Evolutionary conservation across 176 grass and related monocot genomes (phyloP).

Genomic region (Ensete glaucum): DNA sequence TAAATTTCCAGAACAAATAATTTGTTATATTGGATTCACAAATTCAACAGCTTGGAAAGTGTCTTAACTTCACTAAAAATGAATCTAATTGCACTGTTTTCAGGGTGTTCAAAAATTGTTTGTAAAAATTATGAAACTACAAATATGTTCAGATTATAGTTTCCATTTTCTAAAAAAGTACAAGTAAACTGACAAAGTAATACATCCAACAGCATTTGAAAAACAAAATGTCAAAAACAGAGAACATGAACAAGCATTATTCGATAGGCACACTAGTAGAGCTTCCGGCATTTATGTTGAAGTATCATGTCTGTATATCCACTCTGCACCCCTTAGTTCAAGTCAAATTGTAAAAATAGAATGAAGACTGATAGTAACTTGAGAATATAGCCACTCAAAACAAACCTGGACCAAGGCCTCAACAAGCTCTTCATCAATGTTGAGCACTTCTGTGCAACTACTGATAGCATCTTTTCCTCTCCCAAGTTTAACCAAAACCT

Average conservation of each 20-base stretch:
- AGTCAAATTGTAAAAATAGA: no score
- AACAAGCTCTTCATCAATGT: constrained; percentile 77
- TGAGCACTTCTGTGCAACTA: constrained; percentile 70
- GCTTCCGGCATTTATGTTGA: no score
- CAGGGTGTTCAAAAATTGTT: neutral
- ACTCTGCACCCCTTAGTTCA: no score
- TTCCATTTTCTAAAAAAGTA: neutral
- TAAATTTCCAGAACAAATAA: neutral
- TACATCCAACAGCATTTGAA: neutral
- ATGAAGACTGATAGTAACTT: neutral
- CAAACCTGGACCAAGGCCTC: constrained; percentile 82
- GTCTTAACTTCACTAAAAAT: neutral
- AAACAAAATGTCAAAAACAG: constrained; percentile 4
- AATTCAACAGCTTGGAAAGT: neutral
- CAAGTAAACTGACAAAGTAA: neutral
- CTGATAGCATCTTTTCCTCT: constrained; percentile 90
- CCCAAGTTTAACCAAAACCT: constrained; percentile 90
- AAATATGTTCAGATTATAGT: neutral
- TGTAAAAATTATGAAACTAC: neutral
- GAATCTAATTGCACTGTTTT: neutral
- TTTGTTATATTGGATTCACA: neutral
- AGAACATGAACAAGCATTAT: neutral
- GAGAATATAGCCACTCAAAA: neutral
- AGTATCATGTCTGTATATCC: neutral
- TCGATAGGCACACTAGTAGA: no score